A percentile compares a stretch with the other conserved stretches of the same genome.
These are phyloP conservation scores for Malassezia dermatis DNA, from an alignment of 1,284 basidiomycete genomes.

Conservation along the genomic window DNA sequence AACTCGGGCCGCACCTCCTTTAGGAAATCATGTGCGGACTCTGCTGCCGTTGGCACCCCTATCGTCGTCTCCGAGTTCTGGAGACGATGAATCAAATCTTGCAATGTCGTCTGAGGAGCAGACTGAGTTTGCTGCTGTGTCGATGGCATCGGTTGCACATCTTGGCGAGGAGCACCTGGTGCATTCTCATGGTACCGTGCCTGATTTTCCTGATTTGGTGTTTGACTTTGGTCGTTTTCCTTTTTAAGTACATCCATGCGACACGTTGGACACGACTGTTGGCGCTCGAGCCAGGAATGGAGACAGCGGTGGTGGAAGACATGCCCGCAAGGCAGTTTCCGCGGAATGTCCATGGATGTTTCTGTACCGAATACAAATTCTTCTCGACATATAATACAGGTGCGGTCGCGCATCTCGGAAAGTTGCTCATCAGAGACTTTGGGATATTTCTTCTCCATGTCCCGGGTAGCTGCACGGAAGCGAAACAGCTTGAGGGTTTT, in stretches of 20 bases:
- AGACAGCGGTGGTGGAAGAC: slow-evolving; percentile 97
- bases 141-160: neutral
- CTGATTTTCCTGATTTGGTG: neutral
- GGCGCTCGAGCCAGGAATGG: slow-evolving; percentile 90
- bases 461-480: slow-evolving; percentile 82
- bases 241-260: slow-evolving; percentile 66
- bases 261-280: slow-evolving; percentile 87
- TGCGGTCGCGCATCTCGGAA: slow-evolving; percentile 65
- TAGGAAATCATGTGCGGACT: neutral
- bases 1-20: neutral
- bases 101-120: neutral
- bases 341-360: slow-evolving; percentile 56
- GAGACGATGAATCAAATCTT: neutral
- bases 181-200: neutral
- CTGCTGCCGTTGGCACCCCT: neutral
- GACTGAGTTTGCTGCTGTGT: neutral
- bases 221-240: neutral
- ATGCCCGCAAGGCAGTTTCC: slow-evolving; percentile 84
- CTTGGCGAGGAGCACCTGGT: neutral
- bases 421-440: slow-evolving; percentile 83
- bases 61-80: neutral
- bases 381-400: slow-evolving; percentile 97
- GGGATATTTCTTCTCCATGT: slow-evolving; percentile 94
- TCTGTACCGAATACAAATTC: slow-evolving; percentile 56
- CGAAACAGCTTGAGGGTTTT: slow-evolving; percentile 74